phyloP scores from a whole-genome alignment of 2,329 filamentous ascomycete species.

The Didymella pinodella region DNA sequence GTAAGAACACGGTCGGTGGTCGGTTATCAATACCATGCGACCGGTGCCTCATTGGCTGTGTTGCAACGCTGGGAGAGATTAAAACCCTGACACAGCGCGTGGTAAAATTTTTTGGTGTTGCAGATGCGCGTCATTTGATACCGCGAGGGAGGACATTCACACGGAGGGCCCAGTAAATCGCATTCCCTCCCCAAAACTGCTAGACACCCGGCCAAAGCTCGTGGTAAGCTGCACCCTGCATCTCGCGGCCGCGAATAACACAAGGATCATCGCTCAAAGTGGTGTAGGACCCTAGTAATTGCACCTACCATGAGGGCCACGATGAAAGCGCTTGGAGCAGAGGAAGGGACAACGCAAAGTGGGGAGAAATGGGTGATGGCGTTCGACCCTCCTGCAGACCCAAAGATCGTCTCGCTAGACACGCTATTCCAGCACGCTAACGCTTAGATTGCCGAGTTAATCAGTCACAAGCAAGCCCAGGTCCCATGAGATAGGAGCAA shows the following conservation, averaged over 20 bases:
- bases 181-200: conserved; percentile 22
- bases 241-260: conserved; percentile 6
- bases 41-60: conserved; percentile 7
- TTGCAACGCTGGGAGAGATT: neutral
- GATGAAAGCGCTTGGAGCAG: conserved; percentile 6
- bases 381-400: conserved; percentile 11
- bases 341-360: conserved; percentile 19
- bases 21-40: conserved; percentile 5
- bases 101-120: conserved; percentile 11
- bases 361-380: conserved; percentile 20
- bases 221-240: conserved; percentile 9
- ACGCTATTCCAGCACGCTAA: conserved; percentile 9
- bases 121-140: conserved; percentile 18
- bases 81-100: conserved; percentile 8
- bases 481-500: conserved; percentile 1
- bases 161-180: conserved; percentile 21
- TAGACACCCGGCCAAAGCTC: conserved; percentile 12
- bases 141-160: conserved; percentile 10
- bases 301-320: conserved; percentile 15
- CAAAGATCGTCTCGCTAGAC: conserved; percentile 16
- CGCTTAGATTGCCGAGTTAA: conserved; percentile 20
- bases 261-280: conserved; percentile 11
- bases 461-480: conserved; percentile 13
- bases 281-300: conserved; percentile 9
- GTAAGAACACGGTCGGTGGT: neutral